Base-by-base conservation (phyloP, 345 rosid species). In the Euclidium syriacum region DNA sequence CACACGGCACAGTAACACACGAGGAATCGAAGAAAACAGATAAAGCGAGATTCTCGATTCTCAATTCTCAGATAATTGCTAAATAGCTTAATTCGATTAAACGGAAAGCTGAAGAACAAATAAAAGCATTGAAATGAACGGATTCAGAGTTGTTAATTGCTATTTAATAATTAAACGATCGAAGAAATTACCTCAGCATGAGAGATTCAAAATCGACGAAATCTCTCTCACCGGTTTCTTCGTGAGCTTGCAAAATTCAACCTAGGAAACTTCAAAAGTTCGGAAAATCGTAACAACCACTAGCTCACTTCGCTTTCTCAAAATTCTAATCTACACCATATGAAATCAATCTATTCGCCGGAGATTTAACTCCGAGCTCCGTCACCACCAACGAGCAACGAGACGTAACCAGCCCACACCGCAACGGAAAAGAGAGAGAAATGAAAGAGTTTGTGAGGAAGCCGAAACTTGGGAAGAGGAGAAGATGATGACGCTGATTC, bases 401-500 rank as follows among this genome's bases (percentile, higher is more conserved):
- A 41, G 32, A 36, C 52, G 47, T 20, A 53, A n/a, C 1, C 12
- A 56, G 75, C 4, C 39, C 47, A 48, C 64, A 48, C 64, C 60
- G 74, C 50, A 63, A 62, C 74, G 51, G 46, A 38, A 44, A 38
- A 62, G 41, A 38, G 50, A 18, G 18, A 47, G 42, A 30, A 6
- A 25, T n/a, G 5, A 44, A 3, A 38, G 34, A 39, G 32, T 17
- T 14, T 38, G 73, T 3, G 57, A 42, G 40, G 22, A 27, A 51
- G 67, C 67, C 39, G 61, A 58, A 68, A 68, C 67, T 68, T 50
- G 30, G 66, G 73, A 40, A 68, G 67, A 70, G 75, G 46, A 55
- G 64, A 47, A 70, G 69, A 63, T 62, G 74, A 70, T 71, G 64
- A 71, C 64, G 65, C 52, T 71, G 12, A 2, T 61, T 62, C 19